Conservation (phyloP, 2,329 filamentous ascomycete genomes). For the Neonectria ditissima region DNA sequence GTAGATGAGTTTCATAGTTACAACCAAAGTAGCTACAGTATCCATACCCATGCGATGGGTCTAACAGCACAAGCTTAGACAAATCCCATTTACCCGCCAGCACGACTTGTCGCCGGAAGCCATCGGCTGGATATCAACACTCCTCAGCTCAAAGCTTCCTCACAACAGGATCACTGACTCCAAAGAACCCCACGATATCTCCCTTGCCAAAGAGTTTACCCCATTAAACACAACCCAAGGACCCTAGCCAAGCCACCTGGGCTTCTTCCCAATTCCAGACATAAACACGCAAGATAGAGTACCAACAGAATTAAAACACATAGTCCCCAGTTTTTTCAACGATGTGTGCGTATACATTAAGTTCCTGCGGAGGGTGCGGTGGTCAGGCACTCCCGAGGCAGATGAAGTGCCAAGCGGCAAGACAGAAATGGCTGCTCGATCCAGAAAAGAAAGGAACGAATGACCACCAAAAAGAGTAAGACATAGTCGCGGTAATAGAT, state of each 20-base stretch:
- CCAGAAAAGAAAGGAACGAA: slow-evolving; percentile 45
- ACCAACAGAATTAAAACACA: slow-evolving; percentile 43
- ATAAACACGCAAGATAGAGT: slow-evolving; percentile 38
- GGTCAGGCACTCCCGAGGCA: slow-evolving; percentile 37
- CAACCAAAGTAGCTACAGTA: slow-evolving; percentile 24
- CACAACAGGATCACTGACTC: slow-evolving; percentile 18
- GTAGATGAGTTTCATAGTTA: slow-evolving; percentile 28
- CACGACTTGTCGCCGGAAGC: slow-evolving; percentile 2
- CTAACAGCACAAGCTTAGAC: slow-evolving; percentile 23
- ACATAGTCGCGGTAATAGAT: slow-evolving; percentile 42
- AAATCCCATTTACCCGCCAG: slow-evolving; percentile 14
- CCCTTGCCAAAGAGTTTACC: slow-evolving; percentile 32
- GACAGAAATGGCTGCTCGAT: slow-evolving; percentile 33
- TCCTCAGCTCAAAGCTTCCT: slow-evolving; percentile 19
- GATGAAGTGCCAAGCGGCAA: slow-evolving; percentile 41
- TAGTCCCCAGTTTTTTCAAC: slow-evolving; percentile 41
- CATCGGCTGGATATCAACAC: slow-evolving; percentile 19
- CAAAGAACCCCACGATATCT: slow-evolving; percentile 23
- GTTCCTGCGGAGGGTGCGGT: slow-evolving; percentile 40
- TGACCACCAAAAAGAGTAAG: slow-evolving; percentile 45
- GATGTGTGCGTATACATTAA: slow-evolving; percentile 49
- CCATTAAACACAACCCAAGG: slow-evolving; percentile 41
- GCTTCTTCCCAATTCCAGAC: slow-evolving; percentile 45
- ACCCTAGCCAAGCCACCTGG: slow-evolving; percentile 50
- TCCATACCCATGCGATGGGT: slow-evolving; percentile 26